Percentiles rank a stretch among this genome's conserved stretches.
These are phyloP conservation scores for Leersia perrieri DNA, from an alignment of 176 grass and related monocot genomes.

Conservation along the genomic window DNA sequence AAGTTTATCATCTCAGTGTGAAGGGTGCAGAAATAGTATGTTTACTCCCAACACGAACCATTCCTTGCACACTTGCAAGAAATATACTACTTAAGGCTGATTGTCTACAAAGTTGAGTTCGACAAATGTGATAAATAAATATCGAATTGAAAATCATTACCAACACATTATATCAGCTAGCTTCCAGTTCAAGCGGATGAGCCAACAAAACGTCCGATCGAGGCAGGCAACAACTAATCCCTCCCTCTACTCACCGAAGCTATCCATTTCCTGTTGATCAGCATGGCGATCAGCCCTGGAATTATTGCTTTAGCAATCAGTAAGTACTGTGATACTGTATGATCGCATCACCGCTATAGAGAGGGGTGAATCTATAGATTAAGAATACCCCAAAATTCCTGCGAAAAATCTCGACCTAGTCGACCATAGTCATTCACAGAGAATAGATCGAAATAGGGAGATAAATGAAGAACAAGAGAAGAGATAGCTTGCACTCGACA, in stretches of 20 bases:
- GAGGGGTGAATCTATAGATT: no score
- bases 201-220: not conserved
- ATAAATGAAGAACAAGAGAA: no score
- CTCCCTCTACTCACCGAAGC: no score
- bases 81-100: no score
- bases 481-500: no score
- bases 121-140: not conserved
- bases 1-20: not conserved
- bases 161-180: not conserved
- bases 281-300: not conserved
- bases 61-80: not conserved
- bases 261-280: not conserved
- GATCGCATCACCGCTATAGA: no score
- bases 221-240: not conserved
- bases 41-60: not conserved
- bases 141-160: not conserved
- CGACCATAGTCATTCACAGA: no score
- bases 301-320: constrained; percentile 11
- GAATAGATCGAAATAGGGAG: no score
- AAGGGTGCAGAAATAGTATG: not conserved
- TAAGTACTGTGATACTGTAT: constrained; percentile 18
- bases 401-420: no score
- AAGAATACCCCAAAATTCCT: no score
- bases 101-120: no score
- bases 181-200: not conserved